Evolutionary conservation across 345 rosid species (phyloP).

Genomic region (Eucalyptus decipiens): DNA sequence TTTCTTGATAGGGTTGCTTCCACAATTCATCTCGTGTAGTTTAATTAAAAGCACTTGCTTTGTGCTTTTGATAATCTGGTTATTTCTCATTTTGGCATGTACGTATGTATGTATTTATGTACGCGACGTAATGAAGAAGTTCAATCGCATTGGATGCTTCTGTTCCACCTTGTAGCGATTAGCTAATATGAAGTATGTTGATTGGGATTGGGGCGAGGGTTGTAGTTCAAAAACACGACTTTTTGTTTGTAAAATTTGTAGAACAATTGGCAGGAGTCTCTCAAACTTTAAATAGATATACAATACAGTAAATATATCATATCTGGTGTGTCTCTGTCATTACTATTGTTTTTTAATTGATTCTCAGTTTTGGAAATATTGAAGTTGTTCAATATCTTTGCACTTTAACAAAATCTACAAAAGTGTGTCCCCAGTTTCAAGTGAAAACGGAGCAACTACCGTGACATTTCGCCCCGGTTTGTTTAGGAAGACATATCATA

Average conservation of each 20-base stretch:
- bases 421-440: not conserved
- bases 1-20: not conserved
- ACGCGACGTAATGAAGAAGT: not conserved
- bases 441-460: not conserved
- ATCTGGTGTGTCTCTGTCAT: not conserved
- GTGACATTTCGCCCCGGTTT: not conserved
- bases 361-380: not conserved
- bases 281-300: not conserved
- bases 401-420: not conserved
- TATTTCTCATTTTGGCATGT: not conserved
- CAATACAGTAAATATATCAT: not conserved
- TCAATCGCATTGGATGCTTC: not conserved
- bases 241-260: not conserved
- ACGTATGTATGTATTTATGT: not conserved
- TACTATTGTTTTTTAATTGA: not conserved
- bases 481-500: not conserved
- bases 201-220: not conserved
- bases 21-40: not conserved
- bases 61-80: not conserved
- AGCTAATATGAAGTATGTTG: not conserved
- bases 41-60: not conserved
- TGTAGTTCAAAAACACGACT: not conserved
- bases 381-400: not conserved
- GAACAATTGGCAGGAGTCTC: not conserved
- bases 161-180: not conserved